Evolutionary conservation across 306 rosid genomes (phyloP).

Genomic region (Dryas octopetala): DNA sequence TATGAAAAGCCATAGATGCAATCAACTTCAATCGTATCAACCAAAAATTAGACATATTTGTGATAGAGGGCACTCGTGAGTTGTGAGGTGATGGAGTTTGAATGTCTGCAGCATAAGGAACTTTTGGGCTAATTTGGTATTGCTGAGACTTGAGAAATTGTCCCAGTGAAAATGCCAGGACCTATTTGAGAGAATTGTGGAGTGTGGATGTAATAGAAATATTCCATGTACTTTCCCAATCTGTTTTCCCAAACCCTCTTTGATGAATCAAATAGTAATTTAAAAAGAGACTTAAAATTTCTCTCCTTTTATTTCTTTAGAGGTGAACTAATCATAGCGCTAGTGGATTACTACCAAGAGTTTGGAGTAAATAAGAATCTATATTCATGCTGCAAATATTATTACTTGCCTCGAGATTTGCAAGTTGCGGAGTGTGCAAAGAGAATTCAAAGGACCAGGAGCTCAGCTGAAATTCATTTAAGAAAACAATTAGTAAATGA

Average conservation of each 20-base stretch:
- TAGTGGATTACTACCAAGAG: neutral
- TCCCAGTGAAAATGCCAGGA: neutral
- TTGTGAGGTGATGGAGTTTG: neutral
- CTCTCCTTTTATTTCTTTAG: neutral
- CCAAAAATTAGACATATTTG: neutral
- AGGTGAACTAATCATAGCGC: neutral
- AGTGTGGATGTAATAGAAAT: neutral
- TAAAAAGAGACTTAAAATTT: neutral
- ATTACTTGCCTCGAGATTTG: constrained; percentile 62
- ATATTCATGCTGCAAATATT: neutral
- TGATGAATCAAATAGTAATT: neutral
- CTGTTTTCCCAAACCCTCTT: neutral
- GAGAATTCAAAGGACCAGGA: constrained; percentile 72
- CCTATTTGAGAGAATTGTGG: neutral
- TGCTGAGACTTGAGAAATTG: neutral
- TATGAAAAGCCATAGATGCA: neutral
- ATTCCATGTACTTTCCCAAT: neutral
- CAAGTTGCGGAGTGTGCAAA: constrained; percentile 46
- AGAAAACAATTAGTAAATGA: constrained; percentile 17
- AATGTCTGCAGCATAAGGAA: neutral
- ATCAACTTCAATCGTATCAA: neutral
- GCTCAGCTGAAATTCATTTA: constrained; percentile 58
- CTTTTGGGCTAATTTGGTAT: neutral
- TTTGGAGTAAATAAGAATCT: neutral
- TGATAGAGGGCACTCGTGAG: neutral